Evolutionary conservation across 2,329 filamentous ascomycete species (phyloP), one percentile per base, ranked within the genome.

Genomic region (Aspergillus eucalypticola): DNA sequence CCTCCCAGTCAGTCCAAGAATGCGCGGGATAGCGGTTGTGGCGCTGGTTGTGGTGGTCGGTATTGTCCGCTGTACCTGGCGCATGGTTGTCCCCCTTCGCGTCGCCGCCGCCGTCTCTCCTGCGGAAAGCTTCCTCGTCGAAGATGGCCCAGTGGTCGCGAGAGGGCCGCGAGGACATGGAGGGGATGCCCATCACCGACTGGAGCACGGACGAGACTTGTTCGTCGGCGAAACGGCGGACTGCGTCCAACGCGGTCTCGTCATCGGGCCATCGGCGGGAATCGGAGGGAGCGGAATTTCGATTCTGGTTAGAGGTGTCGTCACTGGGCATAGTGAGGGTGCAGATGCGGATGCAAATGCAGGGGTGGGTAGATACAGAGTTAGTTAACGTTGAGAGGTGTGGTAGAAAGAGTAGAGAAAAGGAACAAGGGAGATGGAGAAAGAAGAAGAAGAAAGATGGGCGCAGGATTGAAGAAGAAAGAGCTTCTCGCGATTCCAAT

Each of bases 221-320:
- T 50, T 83, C 81, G 66, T 88, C 85, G 58, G 85, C 83, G 70
- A 84, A 86, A 63, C 82, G 83, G 65, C 86, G 85, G 74, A 88
- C 87, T 29, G 81, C 78, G 58, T 86, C 80, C 72, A 88, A 87
- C 1, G 85, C 84, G 61, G 86, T 86, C 61, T 78, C 73, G 60
- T 77, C 71, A 55, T 78, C 71, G 44, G 61, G 57, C 66, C 66
- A 67, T 59, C 62, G 59, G 32, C 64, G 63, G 15, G 64, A 58
- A 60, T 60, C 62, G n/a, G 73, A 72, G 73, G 48, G 55, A 69
- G 61, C 23, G 21, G 23, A 13, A 27, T 15, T 8, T 19, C 32
- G 15, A n/a, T 63, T 52, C 44, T 56, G 53, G 23, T 60, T 58
- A 13, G 29, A n/a, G 19, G 65, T 53, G 46, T 66, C 62, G 38